phyloP scores from a whole-genome alignment of 305 asterid species.

The Fraxinus angustifolia region DNA sequence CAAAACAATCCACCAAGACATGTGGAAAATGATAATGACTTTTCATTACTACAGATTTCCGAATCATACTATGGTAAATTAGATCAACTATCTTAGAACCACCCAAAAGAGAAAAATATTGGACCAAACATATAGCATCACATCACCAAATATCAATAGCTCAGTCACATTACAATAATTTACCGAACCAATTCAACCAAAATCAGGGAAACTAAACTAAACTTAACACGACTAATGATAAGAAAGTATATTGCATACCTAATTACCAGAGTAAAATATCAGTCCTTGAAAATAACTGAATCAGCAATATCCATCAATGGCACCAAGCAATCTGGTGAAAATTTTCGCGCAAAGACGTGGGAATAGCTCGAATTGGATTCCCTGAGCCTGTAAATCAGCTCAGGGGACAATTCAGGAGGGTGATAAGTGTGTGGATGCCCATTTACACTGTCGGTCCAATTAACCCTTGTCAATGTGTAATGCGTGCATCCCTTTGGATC shows the following conservation, averaged over 20 bases:
- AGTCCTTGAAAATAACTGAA: constrained; percentile 66
- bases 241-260: constrained; percentile 17
- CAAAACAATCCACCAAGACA: constrained; percentile 19
- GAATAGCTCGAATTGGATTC: constrained; percentile 55
- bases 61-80: constrained; percentile 9
- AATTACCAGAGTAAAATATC: constrained; percentile 34
- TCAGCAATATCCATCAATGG: constrained; percentile 68
- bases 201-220: constrained; percentile 10
- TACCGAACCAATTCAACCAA: constrained; percentile 17
- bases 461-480: constrained; percentile 63
- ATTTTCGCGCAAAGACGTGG: constrained; percentile 67
- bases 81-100: constrained; percentile 19
- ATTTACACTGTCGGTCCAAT: constrained; percentile 65
- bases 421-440: constrained; percentile 81
- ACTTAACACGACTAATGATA: background rate
- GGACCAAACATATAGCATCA: constrained; percentile 4
- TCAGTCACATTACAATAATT: constrained; percentile 1
- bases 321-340: constrained; percentile 73
- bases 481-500: constrained; percentile 54
- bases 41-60: constrained; percentile 17
- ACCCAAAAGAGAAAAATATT: background rate
- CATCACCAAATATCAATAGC: constrained; percentile 17
- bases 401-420: constrained; percentile 57
- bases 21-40: constrained; percentile 5
- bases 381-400: constrained; percentile 57